These are phyloP conservation scores for Beauveria sp. DNA, from an alignment of 2,329 filamentous ascomycete genomes.

Conservation along the genomic window DNA sequence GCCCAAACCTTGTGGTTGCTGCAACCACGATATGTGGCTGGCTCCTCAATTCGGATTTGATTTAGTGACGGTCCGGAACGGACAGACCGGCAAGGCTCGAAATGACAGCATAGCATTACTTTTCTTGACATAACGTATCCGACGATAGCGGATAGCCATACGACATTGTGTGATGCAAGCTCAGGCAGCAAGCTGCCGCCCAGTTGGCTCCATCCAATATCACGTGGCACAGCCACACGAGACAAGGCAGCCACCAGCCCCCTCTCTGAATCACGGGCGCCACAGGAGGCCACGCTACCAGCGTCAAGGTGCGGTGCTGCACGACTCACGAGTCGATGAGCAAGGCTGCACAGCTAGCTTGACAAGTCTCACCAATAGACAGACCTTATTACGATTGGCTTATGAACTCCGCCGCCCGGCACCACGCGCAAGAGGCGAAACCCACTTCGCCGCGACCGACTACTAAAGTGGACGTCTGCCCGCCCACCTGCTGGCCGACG, in stretches of 20 bases:
- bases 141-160: too few species aligned
- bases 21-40: not conserved
- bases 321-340: not conserved
- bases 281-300: not conserved
- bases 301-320: not conserved
- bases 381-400: slow-evolving; percentile 1
- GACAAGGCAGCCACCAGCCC: not conserved
- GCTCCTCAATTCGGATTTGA: not conserved
- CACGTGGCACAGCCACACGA: slow-evolving; percentile 9
- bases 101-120: not conserved
- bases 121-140: too few species aligned
- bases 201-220: not conserved
- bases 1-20: not conserved
- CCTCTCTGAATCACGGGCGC: not conserved
- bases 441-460: slow-evolving; percentile 1
- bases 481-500: not conserved
- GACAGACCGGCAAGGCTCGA: not conserved
- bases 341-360: not conserved
- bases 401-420: not conserved
- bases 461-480: slow-evolving; percentile 10
- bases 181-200: not conserved
- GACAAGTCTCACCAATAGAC: not conserved
- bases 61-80: not conserved
- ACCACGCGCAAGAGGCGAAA: not conserved
- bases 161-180: not conserved